Evolutionary conservation across 495 filamentous ascomycete species (phyloP).

Genomic region (Choiromyces venosus): DNA sequence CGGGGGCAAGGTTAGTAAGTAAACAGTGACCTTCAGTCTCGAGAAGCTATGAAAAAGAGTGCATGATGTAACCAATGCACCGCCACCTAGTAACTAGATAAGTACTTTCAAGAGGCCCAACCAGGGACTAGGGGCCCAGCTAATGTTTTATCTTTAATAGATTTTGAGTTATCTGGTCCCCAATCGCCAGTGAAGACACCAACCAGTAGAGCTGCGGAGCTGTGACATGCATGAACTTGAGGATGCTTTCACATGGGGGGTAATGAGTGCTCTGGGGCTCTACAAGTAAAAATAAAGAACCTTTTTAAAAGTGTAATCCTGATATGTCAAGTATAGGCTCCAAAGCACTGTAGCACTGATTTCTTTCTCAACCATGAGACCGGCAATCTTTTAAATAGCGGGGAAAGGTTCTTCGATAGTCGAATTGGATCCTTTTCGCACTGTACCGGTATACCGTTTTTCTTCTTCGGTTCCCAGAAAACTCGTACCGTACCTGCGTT

Average conservation of each 20-base stretch:
- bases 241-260: background rate
- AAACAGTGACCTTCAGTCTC: background rate
- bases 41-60: background rate
- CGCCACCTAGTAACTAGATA: background rate
- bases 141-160: background rate
- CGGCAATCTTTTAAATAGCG: too few relatives aligned
- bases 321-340: background rate
- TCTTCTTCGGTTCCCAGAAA: too few relatives aligned
- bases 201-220: background rate
- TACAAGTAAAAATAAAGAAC: background rate
- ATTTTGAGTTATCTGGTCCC: background rate
- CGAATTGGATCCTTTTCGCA: too few relatives aligned
- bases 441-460: too few relatives aligned
- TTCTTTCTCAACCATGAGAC: too few relatives aligned
- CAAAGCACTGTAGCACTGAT: background rate
- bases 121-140: background rate
- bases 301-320: too few relatives aligned
- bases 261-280: background rate
- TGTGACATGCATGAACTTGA: background rate
- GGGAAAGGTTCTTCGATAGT: too few relatives aligned
- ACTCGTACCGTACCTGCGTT: too few relatives aligned
- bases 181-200: background rate
- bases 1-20: too few relatives aligned
- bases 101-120: background rate
- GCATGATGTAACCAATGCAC: background rate